Base-by-base conservation (phyloP, 768 basidiomycete species). In the Pisolithus orientalis region DNA sequence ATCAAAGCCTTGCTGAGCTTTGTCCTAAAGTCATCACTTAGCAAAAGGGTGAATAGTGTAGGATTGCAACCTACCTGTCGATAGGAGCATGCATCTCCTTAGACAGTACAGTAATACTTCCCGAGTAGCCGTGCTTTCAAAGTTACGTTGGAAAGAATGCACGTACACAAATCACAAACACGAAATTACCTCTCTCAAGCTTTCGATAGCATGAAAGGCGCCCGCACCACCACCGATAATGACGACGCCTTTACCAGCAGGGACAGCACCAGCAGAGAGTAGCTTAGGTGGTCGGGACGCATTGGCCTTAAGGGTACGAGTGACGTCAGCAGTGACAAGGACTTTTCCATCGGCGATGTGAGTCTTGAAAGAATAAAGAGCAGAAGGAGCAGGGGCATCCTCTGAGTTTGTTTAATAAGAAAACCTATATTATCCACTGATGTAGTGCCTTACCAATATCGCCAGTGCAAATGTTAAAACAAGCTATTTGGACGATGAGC, bases 171-270 rank as follows among this genome's bases (percentile, higher is more conserved):
- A 46, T 34, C 34, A 28, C 21, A 21, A 28, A 17, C 21, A 21
- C 21, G n/a, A 21, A 56, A 73, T 46, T 50, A 87, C 89, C 80
- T 90, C 87, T 57, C 91, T 74, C 61, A 95, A 69, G 64, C 89
- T 87, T 66, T 93, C 89, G 43, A 92, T 75, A 5, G 83, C 78
- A 52, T 87, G 79, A 62, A 89, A 83, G 9, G 84, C 80, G 31
- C 84, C 91, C 25, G 87, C 80, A 8, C 93, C 93, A 34, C 93
- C 93, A 38, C 93, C 93, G 17, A 94, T 76, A 50, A 94, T 87
- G 39, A 94, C 82, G 21, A 92, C 82, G 21, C 86, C 86, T 43
- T 77, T 77, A 17, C 80, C 80, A 28, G 69, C 66, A n/a, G 70
- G 69, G 47, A 78, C 76, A 16, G 65, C 67, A 3, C 75, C 74